Percentiles rank a stretch among this genome's conserved stretches.
These are phyloP conservation scores for Tetrahymena malaccensis DNA, from an alignment of 73 alveolate genomes.

Conservation along the genomic window DNA sequence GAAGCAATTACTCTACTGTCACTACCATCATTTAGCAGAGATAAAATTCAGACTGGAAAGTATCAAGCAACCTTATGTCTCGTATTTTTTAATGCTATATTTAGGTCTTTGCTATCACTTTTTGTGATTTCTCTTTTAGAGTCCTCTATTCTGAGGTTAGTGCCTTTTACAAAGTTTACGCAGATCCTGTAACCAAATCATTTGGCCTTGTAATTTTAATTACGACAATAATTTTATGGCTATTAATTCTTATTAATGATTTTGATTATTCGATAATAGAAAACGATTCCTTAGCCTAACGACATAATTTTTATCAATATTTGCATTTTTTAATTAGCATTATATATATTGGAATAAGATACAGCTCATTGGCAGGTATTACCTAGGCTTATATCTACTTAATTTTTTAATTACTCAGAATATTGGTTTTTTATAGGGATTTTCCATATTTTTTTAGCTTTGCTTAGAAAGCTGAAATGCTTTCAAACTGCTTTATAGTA, in stretches of 20 bases:
- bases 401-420: background rate
- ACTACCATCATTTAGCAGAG: background rate
- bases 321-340: background rate
- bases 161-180: background rate
- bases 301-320: background rate
- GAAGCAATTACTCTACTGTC: background rate
- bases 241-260: background rate
- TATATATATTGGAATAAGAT: background rate
- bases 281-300: background rate
- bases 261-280: background rate
- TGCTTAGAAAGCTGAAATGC: background rate
- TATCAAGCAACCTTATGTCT: background rate
- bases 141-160: background rate
- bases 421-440: background rate
- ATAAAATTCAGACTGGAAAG: background rate
- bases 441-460: background rate
- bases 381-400: background rate
- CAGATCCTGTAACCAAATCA: background rate
- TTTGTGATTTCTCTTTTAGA: background rate
- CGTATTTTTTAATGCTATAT: background rate
- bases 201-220: background rate
- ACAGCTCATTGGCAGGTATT: background rate
- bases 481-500: background rate
- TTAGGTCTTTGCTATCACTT: background rate
- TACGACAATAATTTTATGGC: background rate